Base-by-base conservation (phyloP, 768 basidiomycete species). In the Podaxis pistillaris region DNA sequence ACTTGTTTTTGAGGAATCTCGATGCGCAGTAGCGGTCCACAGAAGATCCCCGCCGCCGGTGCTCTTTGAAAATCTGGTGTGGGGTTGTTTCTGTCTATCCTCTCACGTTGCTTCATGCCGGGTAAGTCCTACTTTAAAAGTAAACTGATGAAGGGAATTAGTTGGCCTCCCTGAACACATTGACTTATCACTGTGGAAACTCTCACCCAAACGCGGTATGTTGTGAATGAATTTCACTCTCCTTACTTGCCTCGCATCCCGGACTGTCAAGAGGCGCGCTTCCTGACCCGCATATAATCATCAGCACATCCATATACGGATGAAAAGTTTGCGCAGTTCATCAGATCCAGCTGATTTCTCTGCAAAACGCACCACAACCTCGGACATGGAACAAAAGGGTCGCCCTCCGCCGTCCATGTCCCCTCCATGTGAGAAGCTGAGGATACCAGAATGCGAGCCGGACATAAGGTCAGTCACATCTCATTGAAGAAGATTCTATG, bases 271-370 rank as follows among this genome's bases (percentile, higher is more conserved):
- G 33, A 17, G 28, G 8, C 8, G 0, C 50, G 37, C 36, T 51
- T 37, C 58, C 24, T 60, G 13, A 26, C 38, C 38, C 46, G 49
- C 13, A 38, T 33, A 50, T 24, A 49, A 28, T 50, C 55, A n/a
- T 41, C 15, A 44, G 26, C 38, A 28, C 15, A 24, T 26, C 58
- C 36, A 60, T 51, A 40, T 60, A 22, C 33, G 51, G 58, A 30
- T 37, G 19, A 51, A 59, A 60, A 51, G 58, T 60, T 51, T 60
- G 49, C 41, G 40, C 56, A 57, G 56, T 26, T 46, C 56, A 57
- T 57, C 56, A 57, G 56, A 46, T 36, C 47, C 36, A 60, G 52
- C 50, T 52, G 37, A 52, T 60, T 52, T 38, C 33, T 9, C 3
- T 13, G 51, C 37, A 37, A 37, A 56, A 40, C 8, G 8, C 9